phyloP scores from a whole-genome alignment of 305 asterid species.

The Solanum hybrid region DNA sequence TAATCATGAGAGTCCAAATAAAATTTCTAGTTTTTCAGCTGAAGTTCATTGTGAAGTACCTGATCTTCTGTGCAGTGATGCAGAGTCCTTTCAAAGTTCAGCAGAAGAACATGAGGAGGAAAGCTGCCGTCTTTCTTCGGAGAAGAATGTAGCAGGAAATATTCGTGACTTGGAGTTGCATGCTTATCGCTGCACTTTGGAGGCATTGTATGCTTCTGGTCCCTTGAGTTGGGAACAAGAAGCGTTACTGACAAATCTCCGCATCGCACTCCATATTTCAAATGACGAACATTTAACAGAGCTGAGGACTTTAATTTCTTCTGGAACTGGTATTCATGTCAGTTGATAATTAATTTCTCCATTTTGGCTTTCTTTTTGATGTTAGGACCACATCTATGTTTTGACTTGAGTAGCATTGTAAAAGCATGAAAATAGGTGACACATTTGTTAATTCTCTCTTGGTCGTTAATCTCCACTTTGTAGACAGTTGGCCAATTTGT shows the following conservation, averaged over 20 bases:
- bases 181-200: constrained; percentile 39
- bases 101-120: constrained; percentile 3
- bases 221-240: constrained; percentile 46
- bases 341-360: constrained; percentile 19
- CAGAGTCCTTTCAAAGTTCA: constrained; percentile 20
- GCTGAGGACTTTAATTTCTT: constrained; percentile 33
- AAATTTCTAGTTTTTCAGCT: constrained; percentile 1
- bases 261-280: constrained; percentile 38
- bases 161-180: constrained; percentile 40
- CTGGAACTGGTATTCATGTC: constrained; percentile 17
- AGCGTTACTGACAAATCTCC: constrained; percentile 35
- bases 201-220: constrained; percentile 41
- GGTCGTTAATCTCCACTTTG: neutral
- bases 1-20: constrained; percentile 2
- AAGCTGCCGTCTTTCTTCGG: neutral
- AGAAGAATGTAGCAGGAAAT: constrained; percentile 18
- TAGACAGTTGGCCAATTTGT: neutral
- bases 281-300: constrained; percentile 40
- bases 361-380: neutral
- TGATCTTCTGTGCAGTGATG: constrained; percentile 27
- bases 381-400: neutral
- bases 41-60: neutral
- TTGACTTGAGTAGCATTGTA: constrained; percentile 3
- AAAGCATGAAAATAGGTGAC: constrained; percentile 5
- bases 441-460: constrained; percentile 2